Conservation (phyloP, 768 basidiomycete species). For the Scleroderma bovista region DNA sequence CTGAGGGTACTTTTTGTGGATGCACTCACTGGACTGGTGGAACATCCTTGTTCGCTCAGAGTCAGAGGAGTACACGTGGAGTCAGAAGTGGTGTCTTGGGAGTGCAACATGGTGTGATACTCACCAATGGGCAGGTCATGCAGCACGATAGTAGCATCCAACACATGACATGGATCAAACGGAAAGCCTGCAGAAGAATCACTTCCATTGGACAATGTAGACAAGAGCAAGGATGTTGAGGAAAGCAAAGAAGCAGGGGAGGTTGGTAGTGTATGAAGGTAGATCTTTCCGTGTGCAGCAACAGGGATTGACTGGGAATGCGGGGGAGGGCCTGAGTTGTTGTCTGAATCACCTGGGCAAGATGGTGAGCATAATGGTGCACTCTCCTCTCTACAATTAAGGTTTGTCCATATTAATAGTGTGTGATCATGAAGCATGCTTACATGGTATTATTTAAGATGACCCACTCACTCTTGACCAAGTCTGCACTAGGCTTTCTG, state of each 20-base stretch:
- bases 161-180: no score
- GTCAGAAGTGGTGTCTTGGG: no score
- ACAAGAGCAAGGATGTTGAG: not conserved
- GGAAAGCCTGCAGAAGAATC: no score
- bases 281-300: conserved; percentile 35
- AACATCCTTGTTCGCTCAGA: no score
- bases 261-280: conserved; percentile 21
- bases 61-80: no score
- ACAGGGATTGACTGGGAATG: conserved; percentile 58
- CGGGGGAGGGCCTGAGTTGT: conserved; percentile 35
- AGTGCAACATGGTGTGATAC: no score
- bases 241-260: not conserved
- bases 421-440: conserved; percentile 2
- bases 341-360: no score
- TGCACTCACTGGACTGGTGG: no score
- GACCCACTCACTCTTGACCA: conserved; percentile 40
- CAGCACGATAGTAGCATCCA: no score
- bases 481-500: conserved; percentile 42
- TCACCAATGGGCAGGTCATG: no score
- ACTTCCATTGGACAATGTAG: no score
- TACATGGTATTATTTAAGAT: conserved; percentile 30
- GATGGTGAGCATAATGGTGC: conserved; percentile 42
- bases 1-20: no score
- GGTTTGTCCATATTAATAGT: conserved; percentile 3
- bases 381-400: conserved; percentile 32